Conservation (phyloP, 805 yeast species). For the Suhomyces prunicola region DNA sequence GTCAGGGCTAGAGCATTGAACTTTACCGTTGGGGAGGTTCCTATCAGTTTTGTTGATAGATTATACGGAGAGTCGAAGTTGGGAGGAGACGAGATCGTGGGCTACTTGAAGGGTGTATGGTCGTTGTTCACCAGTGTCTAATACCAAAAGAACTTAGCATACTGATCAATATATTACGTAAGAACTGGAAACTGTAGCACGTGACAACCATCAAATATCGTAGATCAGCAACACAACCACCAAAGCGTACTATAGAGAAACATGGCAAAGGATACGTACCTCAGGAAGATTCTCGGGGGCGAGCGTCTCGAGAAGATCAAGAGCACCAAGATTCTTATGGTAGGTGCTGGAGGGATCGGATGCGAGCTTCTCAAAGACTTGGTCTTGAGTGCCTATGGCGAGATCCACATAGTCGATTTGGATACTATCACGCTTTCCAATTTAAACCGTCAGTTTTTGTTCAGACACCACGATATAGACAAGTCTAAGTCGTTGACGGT, state of each 20-base stretch:
- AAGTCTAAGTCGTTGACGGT: conserved; percentile 86
- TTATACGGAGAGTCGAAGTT: conserved; percentile 75
- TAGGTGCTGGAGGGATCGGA: conserved; percentile 97
- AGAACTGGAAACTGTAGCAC: background rate
- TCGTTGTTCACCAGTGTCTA: conserved; percentile 59
- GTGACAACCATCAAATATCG: background rate
- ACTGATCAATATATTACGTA: background rate
- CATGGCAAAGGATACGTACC: conserved; percentile 41
- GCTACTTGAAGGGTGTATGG: conserved; percentile 76
- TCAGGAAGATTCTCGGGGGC: conserved; percentile 44
- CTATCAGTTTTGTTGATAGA: conserved; percentile 75
- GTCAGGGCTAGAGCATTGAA: conserved; percentile 75
- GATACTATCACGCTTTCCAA: conserved; percentile 94
- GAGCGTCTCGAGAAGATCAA: conserved; percentile 27
- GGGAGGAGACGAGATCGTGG: conserved; percentile 79
- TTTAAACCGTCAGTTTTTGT: conserved; percentile 88
- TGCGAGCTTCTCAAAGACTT: conserved; percentile 85
- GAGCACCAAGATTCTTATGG: conserved; percentile 62
- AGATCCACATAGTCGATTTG: conserved; percentile 87
- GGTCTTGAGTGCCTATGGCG: conserved; percentile 76
- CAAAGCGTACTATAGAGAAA: background rate
- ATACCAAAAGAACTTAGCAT: background rate
- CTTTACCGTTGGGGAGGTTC: conserved; percentile 74
- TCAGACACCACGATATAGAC: conserved; percentile 85
- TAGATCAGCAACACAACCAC: background rate